Evolutionary conservation across 331 rosid genomes (phyloP), one percentile per base, ranked within the genome.

Genomic region (Spiraea crenata): DNA sequence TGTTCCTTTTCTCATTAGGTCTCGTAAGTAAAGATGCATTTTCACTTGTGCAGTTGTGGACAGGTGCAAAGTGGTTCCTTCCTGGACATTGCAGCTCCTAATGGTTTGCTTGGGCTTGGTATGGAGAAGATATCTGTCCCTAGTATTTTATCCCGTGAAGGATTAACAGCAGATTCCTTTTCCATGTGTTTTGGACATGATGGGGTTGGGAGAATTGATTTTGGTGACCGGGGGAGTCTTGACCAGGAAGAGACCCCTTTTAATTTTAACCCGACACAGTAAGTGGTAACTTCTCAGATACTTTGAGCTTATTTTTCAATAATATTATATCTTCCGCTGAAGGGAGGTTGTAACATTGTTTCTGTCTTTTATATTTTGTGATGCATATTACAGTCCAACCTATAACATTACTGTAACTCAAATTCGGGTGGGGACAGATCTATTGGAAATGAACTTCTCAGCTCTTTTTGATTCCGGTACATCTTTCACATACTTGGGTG

Each of bases 101-200:
- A 93, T 35, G 98, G 97, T 71, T 84, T 93, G 79, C 84, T 93
- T 84, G 97, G 98, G 81, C 97, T 93, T 35, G 98, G 98, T 51
- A 93, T 93, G 98, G 93, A 87, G 87, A 87, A 88, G 77, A 87
- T 93, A 88, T 93, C 98, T 50, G 98, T 93, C 80, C 98, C 98
- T 75, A 93, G 97, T 83, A 75, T 88, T 77, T 85, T 93, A 72
- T 88, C 97, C 37, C 79, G 88, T 66, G 93, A 88, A 71, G 98
- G 98, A 19, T 81, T 87, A 57, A 90, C 77, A 4, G 89, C 93
- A 51, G 86, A 93, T 85, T 93, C 98, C 55, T 93, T 93, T 76
- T 90, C 98, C 74, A 88, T 90, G 98, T 93, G 97, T 82, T 93
- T 93, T 69, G 93, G 98, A 75, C 87, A 70, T 17, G 97, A 90